Base-by-base conservation (phyloP, 2,329 filamentous ascomycete species). In the Fusarium robinianum region DNA sequence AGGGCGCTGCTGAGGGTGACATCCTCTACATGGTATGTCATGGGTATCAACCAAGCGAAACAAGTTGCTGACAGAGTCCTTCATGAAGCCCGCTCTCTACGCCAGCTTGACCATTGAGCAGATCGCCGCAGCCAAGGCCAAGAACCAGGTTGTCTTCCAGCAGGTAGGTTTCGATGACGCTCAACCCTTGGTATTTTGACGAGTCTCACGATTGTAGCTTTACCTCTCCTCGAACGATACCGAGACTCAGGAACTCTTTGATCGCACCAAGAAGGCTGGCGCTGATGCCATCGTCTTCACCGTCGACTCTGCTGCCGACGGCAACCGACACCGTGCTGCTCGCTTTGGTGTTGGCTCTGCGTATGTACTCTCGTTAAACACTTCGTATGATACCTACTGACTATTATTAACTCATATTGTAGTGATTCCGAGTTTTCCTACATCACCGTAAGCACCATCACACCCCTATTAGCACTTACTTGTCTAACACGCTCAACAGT, bases 11-110 rank as follows among this genome's bases (percentile, higher is more conserved):
- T 7, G 61, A 66, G n/a, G 71, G 68, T 5, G 65, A 73, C 39
- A 76, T 80, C 38, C 68, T 78, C 3, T 80, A 80, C 62, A 74
- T 79, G 41, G 65, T 68, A 48, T 43, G 50, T 19, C 9, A 12
- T 6, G 2, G 6, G 11, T 6, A 10, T 17, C 19, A 5, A 21
- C 21, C 5, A 10, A n/a, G n/a, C 18, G 7, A 19, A 15, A 8
- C 5, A 22, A 3, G 5, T 23, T 12, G 7, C 16, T 47, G 18
- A 37, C 40, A 5, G n/a, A n/a, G 15, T 22, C 19, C 4, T 2
- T 16, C 31, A 18, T 14, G 11, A 14, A 67, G 66, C 65, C 67
- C 17, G 62, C 68, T 4, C 60, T 67, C 12, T 67, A 59, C 32
- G 65, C 69, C 19, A 56, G 53, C 26, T 53, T 62, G 29, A 57